Evolutionary conservation across 352 stramenopile genomes (phyloP).

Genomic region (Phytophthora boehmeriae): DNA sequence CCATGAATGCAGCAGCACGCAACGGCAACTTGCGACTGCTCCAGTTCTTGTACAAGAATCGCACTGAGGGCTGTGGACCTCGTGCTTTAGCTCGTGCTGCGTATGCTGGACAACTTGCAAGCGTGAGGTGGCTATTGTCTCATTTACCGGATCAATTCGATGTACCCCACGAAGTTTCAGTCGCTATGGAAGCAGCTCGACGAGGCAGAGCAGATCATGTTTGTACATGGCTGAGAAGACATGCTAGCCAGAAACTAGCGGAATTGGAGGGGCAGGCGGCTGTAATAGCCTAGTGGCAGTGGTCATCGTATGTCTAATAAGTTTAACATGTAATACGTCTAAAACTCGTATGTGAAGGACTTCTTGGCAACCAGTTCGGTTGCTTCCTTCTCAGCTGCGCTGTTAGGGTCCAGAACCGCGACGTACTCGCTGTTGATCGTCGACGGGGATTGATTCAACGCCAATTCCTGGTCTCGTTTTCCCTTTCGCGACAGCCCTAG

Average conservation of each 20-base stretch:
- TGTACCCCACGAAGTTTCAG: conserved; percentile 9
- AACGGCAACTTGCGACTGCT: conserved; percentile 48
- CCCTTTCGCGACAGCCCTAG: conserved; percentile 17
- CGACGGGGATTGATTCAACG: conserved; percentile 34
- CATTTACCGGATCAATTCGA: conserved; percentile 33
- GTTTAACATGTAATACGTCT: background rate
- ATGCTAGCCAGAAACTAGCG: conserved; percentile 7
- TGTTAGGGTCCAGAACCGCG: conserved; percentile 37
- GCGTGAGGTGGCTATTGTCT: conserved; percentile 38
- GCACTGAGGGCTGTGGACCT: conserved; percentile 31
- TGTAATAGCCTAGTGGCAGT: conserved; percentile 1
- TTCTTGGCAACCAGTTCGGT: conserved; percentile 40
- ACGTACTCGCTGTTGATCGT: conserved; percentile 44
- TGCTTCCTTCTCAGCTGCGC: conserved; percentile 24
- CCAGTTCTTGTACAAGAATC: conserved; percentile 32
- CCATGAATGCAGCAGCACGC: conserved; percentile 49
- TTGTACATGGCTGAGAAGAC: conserved; percentile 28
- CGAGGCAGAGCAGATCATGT: conserved; percentile 40
- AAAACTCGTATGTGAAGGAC: conserved; percentile 58
- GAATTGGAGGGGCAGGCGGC: background rate
- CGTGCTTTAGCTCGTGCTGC: conserved; percentile 32
- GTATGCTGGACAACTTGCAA: conserved; percentile 39
- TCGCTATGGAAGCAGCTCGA: conserved; percentile 27
- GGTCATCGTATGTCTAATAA: background rate
- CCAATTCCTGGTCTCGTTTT: conserved; percentile 19